Evolutionary conservation across 208 protist species (phyloP).

Genomic region (Strigomonas culicis): DNA sequence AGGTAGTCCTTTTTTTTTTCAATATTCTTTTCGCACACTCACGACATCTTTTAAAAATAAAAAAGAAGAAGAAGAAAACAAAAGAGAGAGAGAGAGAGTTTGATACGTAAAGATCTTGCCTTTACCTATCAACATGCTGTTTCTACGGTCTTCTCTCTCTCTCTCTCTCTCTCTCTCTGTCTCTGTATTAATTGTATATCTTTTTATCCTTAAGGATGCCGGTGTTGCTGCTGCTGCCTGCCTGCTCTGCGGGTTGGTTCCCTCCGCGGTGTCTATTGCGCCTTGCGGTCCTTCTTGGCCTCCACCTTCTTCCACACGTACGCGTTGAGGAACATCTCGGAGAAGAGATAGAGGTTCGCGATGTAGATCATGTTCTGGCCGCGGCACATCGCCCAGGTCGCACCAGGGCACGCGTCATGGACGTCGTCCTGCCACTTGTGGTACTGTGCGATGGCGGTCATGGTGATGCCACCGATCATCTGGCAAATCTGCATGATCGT

Average conservation of each 20-base stretch:
- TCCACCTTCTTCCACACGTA: conserved; percentile 38
- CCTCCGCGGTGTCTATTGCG: too few species aligned
- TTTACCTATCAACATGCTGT: too few species aligned
- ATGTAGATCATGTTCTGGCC: conserved; percentile 84
- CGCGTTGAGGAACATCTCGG: conserved; percentile 81
- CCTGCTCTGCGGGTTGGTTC: neutral
- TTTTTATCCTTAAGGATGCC: neutral
- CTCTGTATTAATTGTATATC: neutral
- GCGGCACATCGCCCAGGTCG: conserved; percentile 31
- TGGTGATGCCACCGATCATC: conserved; percentile 72
- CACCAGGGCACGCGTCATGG: conserved; percentile 30
- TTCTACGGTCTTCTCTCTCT: too few species aligned
- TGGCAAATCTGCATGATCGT: conserved; percentile 86
- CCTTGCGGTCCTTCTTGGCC: too few species aligned
- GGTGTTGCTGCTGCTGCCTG: neutral
- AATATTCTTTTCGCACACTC: neutral
- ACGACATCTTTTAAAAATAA: neutral
- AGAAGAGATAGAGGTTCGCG: conserved; percentile 90
- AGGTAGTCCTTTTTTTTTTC: neutral
- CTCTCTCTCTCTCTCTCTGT: neutral
- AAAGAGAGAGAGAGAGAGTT: conserved; percentile 2
- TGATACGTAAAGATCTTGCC: too few species aligned
- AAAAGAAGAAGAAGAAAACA: conserved; percentile 1
- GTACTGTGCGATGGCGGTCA: conserved; percentile 24
- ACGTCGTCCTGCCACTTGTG: conserved; percentile 15